Evolutionary conservation across 176 grass and related monocot genomes (phyloP), one percentile per base, ranked within the genome.

Genomic region (Oropetium thomaeum): DNA sequence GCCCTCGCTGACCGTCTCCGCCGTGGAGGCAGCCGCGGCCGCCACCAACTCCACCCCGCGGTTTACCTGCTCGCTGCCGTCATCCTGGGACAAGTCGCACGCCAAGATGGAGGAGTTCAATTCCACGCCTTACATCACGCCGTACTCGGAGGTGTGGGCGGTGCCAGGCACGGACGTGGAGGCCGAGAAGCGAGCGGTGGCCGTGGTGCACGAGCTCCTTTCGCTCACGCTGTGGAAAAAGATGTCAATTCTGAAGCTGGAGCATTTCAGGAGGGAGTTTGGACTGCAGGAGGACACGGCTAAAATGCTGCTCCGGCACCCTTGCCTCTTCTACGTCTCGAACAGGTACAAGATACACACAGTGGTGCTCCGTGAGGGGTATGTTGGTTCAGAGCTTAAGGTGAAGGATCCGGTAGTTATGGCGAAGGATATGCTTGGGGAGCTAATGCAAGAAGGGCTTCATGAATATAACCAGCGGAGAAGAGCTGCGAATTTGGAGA

Each of bases 361-460:
- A 2, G 88, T 87, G 51, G 73, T 97, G 38, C 88, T 98, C 22
- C 80, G 91, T 60, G 86, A 93, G 76, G 86, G 83, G 0, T 98
- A 94, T 27, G 76, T 81, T 1, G 91, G 81, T 22, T 92, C 86
- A 1, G 91, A 94, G 48, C 82, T 98, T 69, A 78, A 60, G 60
- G 84, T 89, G 43, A 94, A 94, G 86, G 95, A 93, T 60, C 88
- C 79, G 8, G 67, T 93, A 77, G 91, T 93, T n/a, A 52, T 51
- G 5, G 86, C 69, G 0, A 98, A 98, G 81, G 81, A 98, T 33
- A 83, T 38, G 58, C 88, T 98, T 0, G 91, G 95, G 61, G 88
- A 93, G 75, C 80, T 98, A 15, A 98, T 98, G 91, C 91, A 98
- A 68, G 95, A 98, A 63, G 91, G 95, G 23, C 62, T 98, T 30